Evolutionary conservation across 768 basidiomycete species (phyloP).

Genomic region (Xerocomellus amylosporus): DNA sequence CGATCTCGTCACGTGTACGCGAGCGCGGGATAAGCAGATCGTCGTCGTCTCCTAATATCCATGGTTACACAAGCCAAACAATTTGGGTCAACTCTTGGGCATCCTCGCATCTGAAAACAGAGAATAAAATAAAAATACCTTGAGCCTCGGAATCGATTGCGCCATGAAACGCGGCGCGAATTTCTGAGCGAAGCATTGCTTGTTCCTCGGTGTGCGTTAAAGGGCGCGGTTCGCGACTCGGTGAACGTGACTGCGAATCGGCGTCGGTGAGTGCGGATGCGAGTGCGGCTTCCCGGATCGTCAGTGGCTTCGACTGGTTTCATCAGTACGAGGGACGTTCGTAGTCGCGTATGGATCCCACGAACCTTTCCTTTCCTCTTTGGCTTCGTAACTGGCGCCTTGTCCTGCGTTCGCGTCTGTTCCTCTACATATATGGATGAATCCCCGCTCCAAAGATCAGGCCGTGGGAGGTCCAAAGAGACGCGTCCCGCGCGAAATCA

Average conservation of each 20-base stretch:
- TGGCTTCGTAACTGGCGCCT: conserved; percentile 19
- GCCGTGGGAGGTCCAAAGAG: too few species aligned
- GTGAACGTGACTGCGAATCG: conserved; percentile 51
- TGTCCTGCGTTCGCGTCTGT: conserved; percentile 41
- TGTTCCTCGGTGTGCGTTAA: conserved; percentile 81
- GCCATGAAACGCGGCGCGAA: conserved; percentile 77
- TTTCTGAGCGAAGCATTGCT: conserved; percentile 68
- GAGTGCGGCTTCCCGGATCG: conserved; percentile 70
- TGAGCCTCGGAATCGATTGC: conserved; percentile 22
- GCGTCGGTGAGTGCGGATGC: conserved; percentile 53
- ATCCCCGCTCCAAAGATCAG: not conserved
- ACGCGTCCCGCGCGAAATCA: not conserved
- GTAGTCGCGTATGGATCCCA: not conserved
- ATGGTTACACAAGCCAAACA: not conserved
- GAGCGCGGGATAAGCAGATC: conserved; percentile 72
- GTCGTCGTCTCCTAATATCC: conserved; percentile 49
- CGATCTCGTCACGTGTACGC: conserved; percentile 73
- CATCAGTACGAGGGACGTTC: not conserved
- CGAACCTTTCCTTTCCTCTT: conserved; percentile 53
- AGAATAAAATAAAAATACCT: conserved; percentile 12
- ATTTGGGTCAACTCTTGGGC: not conserved
- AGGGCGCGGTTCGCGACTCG: conserved; percentile 50
- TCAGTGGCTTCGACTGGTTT: conserved; percentile 64
- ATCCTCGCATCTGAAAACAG: not conserved
- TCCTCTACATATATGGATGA: conserved; percentile 53